Percentiles rank a stretch among this genome's conserved stretches.
phyloP scores from a whole-genome alignment of 352 stramenopile species.

The Globisporangium acanthophoron region DNA sequence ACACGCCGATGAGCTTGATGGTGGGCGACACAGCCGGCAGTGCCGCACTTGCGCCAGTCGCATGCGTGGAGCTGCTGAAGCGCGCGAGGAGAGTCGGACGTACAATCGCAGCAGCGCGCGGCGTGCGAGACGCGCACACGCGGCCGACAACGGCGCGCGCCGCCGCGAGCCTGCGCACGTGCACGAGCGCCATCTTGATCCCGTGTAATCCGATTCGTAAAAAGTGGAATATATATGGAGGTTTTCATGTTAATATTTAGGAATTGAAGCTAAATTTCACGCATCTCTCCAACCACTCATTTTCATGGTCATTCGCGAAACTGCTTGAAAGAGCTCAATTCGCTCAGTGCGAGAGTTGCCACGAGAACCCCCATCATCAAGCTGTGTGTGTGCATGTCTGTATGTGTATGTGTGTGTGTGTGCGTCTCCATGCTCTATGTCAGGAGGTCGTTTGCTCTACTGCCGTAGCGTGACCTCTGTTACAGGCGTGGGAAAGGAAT shows the following conservation, averaged over 20 bases:
- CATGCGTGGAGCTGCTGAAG: constrained; percentile 14
- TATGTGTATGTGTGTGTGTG: constrained; percentile 6
- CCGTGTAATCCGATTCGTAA: not conserved
- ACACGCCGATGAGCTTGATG: constrained; percentile 49
- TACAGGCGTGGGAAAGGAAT: constrained; percentile 80
- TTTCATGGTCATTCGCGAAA: no score
- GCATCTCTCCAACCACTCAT: no score
- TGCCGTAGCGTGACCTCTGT: constrained; percentile 71
- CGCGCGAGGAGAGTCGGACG: not conserved
- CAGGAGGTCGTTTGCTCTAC: constrained; percentile 71
- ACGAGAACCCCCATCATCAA: no score
- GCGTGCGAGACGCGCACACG: not conserved
- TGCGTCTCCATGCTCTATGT: constrained; percentile 56
- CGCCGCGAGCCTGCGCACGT: not conserved
- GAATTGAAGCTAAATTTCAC: no score
- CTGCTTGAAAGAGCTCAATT: no score
- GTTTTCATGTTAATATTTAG: not conserved
- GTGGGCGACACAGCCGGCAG: constrained; percentile 29
- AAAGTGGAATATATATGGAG: not conserved
- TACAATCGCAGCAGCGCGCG: not conserved
- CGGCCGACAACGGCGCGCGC: constrained; percentile 2
- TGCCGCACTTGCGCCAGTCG: not conserved
- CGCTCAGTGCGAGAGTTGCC: no score
- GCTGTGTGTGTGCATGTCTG: not conserved
- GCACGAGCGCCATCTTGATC: not conserved